A percentile compares a stretch with the other conserved stretches of the same genome.
These are phyloP conservation scores for Uncinocarpus reesii DNA, from an alignment of 2,329 filamentous ascomycete species.

Conservation along the genomic window DNA sequence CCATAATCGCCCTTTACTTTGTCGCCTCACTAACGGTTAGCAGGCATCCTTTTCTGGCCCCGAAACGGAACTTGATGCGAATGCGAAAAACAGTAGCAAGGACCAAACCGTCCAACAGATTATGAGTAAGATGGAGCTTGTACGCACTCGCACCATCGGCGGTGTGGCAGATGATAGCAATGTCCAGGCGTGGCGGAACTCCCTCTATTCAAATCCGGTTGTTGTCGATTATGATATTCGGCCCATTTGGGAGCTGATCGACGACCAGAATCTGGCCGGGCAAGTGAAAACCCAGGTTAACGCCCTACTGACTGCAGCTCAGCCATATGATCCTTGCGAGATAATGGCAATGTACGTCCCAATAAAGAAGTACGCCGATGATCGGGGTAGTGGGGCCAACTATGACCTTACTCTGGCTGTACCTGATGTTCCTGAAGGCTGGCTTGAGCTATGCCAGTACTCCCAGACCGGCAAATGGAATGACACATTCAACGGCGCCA, in stretches of 20 bases:
- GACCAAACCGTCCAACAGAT: slow-evolving; percentile 5
- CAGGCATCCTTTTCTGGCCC: not conserved
- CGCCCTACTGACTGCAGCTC: not conserved
- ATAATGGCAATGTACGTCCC: slow-evolving; percentile 10
- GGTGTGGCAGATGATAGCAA: slow-evolving; percentile 4
- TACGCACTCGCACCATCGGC: slow-evolving; percentile 5
- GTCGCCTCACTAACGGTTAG: not conserved
- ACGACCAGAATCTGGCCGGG: not conserved
- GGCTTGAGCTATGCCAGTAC: slow-evolving; percentile 8
- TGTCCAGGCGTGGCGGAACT: slow-evolving; percentile 5
- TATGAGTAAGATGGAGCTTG: slow-evolving; percentile 9
- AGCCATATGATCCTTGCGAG: slow-evolving; percentile 8
- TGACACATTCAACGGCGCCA: slow-evolving; percentile 3
- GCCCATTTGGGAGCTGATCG: slow-evolving; percentile 7
- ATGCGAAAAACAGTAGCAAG: not conserved
- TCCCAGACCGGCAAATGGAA: slow-evolving; percentile 3
- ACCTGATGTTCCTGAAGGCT: slow-evolving; percentile 1
- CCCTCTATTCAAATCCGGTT: slow-evolving; percentile 7
- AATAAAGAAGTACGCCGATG: slow-evolving; percentile 7
- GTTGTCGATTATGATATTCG: slow-evolving; percentile 8
- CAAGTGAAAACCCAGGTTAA: slow-evolving; percentile 6
- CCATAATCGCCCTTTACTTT: no score
- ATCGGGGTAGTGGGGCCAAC: not conserved
- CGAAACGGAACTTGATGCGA: slow-evolving; percentile 1
- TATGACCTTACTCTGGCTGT: slow-evolving; percentile 6